These are phyloP conservation scores for Solioccasus polychromus DNA, from an alignment of 768 basidiomycete genomes.

Conservation along the genomic window DNA sequence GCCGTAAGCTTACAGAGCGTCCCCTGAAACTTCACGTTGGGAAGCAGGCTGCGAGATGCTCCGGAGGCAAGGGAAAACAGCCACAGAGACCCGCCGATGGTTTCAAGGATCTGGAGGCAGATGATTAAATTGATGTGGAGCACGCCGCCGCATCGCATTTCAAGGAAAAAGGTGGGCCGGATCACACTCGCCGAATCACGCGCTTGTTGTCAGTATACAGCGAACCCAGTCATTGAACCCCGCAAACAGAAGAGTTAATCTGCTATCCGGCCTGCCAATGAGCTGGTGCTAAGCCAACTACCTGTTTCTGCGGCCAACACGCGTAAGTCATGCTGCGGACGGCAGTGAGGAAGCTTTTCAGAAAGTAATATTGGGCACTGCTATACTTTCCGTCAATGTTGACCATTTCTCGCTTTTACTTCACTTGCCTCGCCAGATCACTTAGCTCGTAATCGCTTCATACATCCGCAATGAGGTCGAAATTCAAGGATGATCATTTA, in stretches of 20 bases:
- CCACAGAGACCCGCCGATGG: constrained; percentile 18
- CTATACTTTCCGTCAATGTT: constrained; percentile 20
- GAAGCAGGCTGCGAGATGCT: constrained; percentile 42
- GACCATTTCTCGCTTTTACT: constrained; percentile 21
- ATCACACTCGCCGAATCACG: constrained; percentile 2
- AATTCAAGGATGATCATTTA: constrained; percentile 99
- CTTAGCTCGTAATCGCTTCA: constrained; percentile 3
- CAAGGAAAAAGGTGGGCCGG: constrained; percentile 32
- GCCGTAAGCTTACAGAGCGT: constrained; percentile 90
- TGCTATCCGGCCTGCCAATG: constrained; percentile 32
- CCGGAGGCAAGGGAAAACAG: constrained; percentile 37
- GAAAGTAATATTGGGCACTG: constrained; percentile 24
- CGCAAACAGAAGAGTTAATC: constrained; percentile 55
- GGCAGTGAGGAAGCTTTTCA: constrained; percentile 31
- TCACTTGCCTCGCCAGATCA: constrained; percentile 5
- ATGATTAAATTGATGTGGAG: constrained; percentile 39
- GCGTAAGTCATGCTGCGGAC: constrained; percentile 29
- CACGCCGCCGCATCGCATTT: constrained; percentile 32
- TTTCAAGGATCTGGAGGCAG: constrained; percentile 25
- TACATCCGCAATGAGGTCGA: constrained; percentile 69
- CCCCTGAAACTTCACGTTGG: constrained; percentile 78
- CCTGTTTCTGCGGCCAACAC: constrained; percentile 15
- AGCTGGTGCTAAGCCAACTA: constrained; percentile 4
- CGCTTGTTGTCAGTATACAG: constrained; percentile 30
- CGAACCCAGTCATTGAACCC: constrained; percentile 52